Evolutionary conservation across 441 rosid genomes (phyloP), one percentile per base, ranked within the genome.

Genomic region (Pelargonium citronellum): DNA sequence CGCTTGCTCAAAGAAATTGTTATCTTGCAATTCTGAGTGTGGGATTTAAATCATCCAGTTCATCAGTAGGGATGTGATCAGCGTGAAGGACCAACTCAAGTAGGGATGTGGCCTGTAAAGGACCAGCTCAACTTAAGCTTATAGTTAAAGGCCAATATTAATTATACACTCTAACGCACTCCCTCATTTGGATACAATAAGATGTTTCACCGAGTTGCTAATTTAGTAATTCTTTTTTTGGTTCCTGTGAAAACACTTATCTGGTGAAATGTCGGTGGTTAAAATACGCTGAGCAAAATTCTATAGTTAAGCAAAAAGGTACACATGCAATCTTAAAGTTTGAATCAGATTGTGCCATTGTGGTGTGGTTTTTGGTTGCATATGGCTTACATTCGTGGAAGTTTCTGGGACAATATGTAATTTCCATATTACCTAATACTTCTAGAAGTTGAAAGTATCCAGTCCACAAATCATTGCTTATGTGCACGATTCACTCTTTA

Each of bases 401-500:
- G n/a, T 49, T 49, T 49, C 16, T 49, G 6, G 16, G 57, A 49
- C 16, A 49, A 10, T 3, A 13, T 49, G 12, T 49, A 49, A 49
- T 49, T 49, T 17, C 62, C 27, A 1, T 16, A 19, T 57, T 57
- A 57, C 27, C 12, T 57, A 57, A 8, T 57, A 7, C 19, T 19
- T 57, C 17, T 57, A 57, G 27, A 57, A 17, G 17, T 57, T 4
- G 10, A 57, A 17, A 19, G 24, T 57, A 57, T 27, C 3, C 30
- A 27, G 30, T 57, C 62, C 64, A 69, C 51, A 30, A 49, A 64
- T 37, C 13, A 24, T 63, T 71, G 46, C 41, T 61, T 65, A 3
- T 22, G 0, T 53, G 44, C 67, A 1, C 64, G 9, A 19, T 71
- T 68, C 10, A 61, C 53, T 69, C 49, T 74, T 71, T 67, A 91